Percentiles rank a stretch among this genome's conserved stretches.
Evolutionary conservation across 805 yeast genomes (phyloP).

Genomic region (Starmera dryadoides): DNA sequence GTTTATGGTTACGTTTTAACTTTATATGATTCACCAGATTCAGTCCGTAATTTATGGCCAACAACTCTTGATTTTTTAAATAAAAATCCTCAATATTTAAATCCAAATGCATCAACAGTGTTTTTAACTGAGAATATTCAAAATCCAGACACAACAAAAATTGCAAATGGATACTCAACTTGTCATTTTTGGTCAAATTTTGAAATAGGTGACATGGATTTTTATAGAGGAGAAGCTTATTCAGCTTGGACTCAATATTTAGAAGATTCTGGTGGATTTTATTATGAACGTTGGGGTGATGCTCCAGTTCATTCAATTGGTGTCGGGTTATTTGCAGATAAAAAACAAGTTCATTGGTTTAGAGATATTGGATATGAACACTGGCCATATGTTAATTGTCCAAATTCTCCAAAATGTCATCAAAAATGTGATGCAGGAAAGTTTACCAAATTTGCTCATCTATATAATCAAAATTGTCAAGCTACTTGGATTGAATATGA

Average conservation of each 20-base stretch:
- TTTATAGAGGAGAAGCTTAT: conserved; percentile 64
- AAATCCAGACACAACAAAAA: conserved; percentile 38
- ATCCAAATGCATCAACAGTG: conserved; percentile 52
- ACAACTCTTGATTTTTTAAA: conserved; percentile 54
- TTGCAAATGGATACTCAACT: conserved; percentile 40
- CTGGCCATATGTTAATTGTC: conserved; percentile 72
- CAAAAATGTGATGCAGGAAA: conserved; percentile 45
- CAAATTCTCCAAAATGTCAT: conserved; percentile 44
- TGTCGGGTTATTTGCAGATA: conserved; percentile 63
- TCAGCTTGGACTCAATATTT: conserved; percentile 52
- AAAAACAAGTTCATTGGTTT: conserved; percentile 72
- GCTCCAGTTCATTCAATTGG: conserved; percentile 87
- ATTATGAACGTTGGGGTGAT: conserved; percentile 92
- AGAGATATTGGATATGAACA: conserved; percentile 77
- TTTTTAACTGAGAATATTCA: conserved; percentile 56
- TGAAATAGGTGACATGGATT: conserved; percentile 81
- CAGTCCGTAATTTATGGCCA: conserved; percentile 62
- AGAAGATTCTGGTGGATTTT: conserved; percentile 72
- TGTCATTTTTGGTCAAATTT: conserved; percentile 93
- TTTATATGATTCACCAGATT: conserved; percentile 62
- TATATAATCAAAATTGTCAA: conserved; percentile 68
- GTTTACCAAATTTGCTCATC: conserved; percentile 43
- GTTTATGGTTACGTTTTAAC: conserved; percentile 68
- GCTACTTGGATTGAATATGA: conserved; percentile 56
- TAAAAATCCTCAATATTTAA: conserved; percentile 47